A percentile compares a stretch with the other conserved stretches of the same genome.
These are phyloP conservation scores for Hippophae gyantsensis DNA, from an alignment of 306 rosid genomes.

Conservation along the genomic window DNA sequence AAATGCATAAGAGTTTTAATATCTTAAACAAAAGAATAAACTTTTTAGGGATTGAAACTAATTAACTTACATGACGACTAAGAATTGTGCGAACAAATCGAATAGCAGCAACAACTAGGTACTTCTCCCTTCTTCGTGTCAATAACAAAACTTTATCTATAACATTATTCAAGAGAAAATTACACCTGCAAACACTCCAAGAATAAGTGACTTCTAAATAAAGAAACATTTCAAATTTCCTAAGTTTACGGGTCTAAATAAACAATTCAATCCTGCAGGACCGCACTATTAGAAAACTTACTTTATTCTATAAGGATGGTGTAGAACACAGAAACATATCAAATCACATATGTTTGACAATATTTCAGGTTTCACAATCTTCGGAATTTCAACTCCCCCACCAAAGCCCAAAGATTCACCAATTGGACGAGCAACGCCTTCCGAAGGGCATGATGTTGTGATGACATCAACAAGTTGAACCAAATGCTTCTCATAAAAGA, in stretches of 20 bases:
- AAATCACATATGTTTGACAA: slow-evolving; percentile 80
- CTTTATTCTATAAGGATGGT: slow-evolving; percentile 94
- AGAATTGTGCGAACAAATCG: slow-evolving; percentile 86
- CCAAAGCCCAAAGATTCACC: slow-evolving; percentile 31
- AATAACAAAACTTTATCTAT: slow-evolving; percentile 68
- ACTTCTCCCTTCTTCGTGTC: slow-evolving; percentile 69
- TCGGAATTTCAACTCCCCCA: slow-evolving; percentile 24
- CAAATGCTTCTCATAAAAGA: slow-evolving; percentile 88
- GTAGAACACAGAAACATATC: slow-evolving; percentile 91
- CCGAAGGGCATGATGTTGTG: slow-evolving; percentile 57
- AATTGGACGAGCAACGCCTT: slow-evolving; percentile 32
- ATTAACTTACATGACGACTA: slow-evolving; percentile 61
- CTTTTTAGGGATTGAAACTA: background rate
- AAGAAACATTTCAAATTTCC: too few relatives aligned
- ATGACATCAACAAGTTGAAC: slow-evolving; percentile 70
- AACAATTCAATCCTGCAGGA: slow-evolving; percentile 13
- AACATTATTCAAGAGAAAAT: slow-evolving; percentile 60
- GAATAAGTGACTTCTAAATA: slow-evolving; percentile 3
- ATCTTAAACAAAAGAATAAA: background rate
- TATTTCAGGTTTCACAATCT: slow-evolving; percentile 72
- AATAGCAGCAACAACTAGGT: slow-evolving; percentile 82
- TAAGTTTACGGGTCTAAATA: slow-evolving; percentile 1
- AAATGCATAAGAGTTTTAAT: background rate
- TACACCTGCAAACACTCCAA: slow-evolving; percentile 46
- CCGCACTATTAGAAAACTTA: slow-evolving; percentile 27